Evolutionary conservation across 2,329 filamentous ascomycete genomes (phyloP), one percentile per base, ranked within the genome.

Genomic region (Fusarium sacchari): DNA sequence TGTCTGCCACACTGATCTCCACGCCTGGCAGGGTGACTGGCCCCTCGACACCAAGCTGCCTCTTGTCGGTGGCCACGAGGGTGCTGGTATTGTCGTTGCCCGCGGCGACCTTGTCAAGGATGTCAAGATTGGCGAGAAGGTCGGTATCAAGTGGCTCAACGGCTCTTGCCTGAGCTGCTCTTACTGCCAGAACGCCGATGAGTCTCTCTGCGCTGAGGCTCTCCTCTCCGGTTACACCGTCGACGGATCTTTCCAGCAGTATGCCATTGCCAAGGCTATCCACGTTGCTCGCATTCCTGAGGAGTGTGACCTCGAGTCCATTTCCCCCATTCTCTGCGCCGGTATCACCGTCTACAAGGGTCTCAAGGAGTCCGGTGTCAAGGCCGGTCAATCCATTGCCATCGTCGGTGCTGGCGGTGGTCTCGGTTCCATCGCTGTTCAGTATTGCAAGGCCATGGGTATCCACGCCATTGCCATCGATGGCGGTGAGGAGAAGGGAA

Each of bases 401-500:
- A 92, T 97, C 73, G 94, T 97, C 70, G 95, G 95, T 80, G 94
- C 94, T 34, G 94, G 94, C 73, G 94, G 94, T 82, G 94, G 94
- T 78, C 88, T 97, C 64, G 94, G 94, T 36, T 91, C 88, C 67
- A 74, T 97, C 73, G 94, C 94, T 28, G 87, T 93, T 76, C 95
- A 97, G 85, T 97, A 97, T 83, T 94, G 94, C 60, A 93, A 92
- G 83, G 95, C 95, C 46, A 97, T 98, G 95, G 94, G 95, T 67
- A 85, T 97, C 58, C 87, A 91, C 73, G 86, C 90, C 74, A 91
- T 97, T 78, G 94, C 92, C 76, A 95, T 98, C 76, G 95, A 97
- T 78, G 90, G 89, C 56, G 95, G 95, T 56, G 89, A 90, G 6
- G 94, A 96, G 84, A 97, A 97, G 90, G 87, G 85, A 79, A 85